phyloP scores from a whole-genome alignment of 2,329 filamentous ascomycete genomes.

The Epichloe sp. region DNA sequence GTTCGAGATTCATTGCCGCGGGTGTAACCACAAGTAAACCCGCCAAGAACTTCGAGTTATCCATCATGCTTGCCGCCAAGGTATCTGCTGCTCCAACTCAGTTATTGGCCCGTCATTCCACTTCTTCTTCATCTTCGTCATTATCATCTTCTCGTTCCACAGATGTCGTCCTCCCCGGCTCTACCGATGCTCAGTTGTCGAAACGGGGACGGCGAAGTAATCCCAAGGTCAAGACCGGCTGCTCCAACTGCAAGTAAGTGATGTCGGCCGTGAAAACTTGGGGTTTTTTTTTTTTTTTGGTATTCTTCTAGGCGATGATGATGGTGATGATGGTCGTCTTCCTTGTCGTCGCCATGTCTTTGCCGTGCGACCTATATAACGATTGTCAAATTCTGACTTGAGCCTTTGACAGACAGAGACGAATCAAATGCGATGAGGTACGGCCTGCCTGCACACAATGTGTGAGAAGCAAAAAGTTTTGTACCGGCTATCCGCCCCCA shows the following conservation, averaged over 20 bases:
- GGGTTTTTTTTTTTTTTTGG: background rate
- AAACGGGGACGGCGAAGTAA: constrained; percentile 39
- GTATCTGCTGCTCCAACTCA: background rate
- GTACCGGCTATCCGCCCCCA: constrained; percentile 49
- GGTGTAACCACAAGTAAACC: background rate
- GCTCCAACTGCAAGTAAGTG: constrained; percentile 55
- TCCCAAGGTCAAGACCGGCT: constrained; percentile 54
- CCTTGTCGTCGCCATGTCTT: background rate
- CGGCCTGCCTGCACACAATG: constrained; percentile 49
- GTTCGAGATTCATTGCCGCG: background rate
- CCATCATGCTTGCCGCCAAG: background rate
- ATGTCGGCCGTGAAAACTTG: background rate
- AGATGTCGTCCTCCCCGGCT: background rate
- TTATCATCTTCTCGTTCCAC: background rate
- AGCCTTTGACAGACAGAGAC: constrained; percentile 32
- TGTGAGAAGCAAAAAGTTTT: constrained; percentile 42
- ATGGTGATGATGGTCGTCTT: background rate
- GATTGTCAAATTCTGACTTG: background rate
- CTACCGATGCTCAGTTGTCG: constrained; percentile 2
- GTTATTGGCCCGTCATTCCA: background rate
- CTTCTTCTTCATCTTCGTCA: background rate
- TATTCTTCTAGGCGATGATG: background rate
- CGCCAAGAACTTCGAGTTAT: background rate
- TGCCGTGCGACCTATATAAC: background rate
- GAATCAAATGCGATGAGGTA: constrained; percentile 54